phyloP scores from a whole-genome alignment of 345 rosid species.

The Citrus sp. region DNA sequence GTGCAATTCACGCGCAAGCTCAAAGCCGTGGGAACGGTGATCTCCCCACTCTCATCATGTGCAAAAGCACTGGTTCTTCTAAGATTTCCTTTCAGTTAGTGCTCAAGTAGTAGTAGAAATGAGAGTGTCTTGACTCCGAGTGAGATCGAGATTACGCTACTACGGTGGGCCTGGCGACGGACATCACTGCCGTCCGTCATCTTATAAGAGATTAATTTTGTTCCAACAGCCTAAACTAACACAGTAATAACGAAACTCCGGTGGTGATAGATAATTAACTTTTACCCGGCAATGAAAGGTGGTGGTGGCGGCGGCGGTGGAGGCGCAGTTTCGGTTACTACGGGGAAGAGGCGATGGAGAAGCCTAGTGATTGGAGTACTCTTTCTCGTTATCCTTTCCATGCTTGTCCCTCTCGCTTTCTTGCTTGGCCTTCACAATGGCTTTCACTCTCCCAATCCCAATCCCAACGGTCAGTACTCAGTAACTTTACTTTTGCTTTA shows the following conservation, averaged over 20 bases:
- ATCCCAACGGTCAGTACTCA: slow-evolving; percentile 22
- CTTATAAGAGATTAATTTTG: background rate
- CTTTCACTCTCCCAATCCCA: slow-evolving; percentile 53
- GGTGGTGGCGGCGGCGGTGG: slow-evolving; percentile 41
- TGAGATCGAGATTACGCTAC: background rate
- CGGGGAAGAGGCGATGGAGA: slow-evolving; percentile 78
- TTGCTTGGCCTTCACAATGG: slow-evolving; percentile 83
- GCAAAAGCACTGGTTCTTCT: background rate
- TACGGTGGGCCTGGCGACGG: slow-evolving; percentile 5
- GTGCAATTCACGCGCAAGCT: background rate
- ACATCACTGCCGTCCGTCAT: slow-evolving; percentile 4
- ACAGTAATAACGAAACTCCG: background rate
- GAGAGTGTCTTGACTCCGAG: background rate
- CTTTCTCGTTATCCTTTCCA: slow-evolving; percentile 81
- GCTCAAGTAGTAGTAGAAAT: background rate
- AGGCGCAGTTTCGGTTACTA: slow-evolving; percentile 15
- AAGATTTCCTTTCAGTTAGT: background rate
- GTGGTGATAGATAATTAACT: background rate
- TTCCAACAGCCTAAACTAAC: background rate
- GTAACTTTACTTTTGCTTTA: slow-evolving; percentile 18
- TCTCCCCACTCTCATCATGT: slow-evolving; percentile 3
- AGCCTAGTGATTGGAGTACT: slow-evolving; percentile 66
- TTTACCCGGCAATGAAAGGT: slow-evolving; percentile 30
- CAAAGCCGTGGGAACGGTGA: background rate
- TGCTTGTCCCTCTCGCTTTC: slow-evolving; percentile 93